Base-by-base conservation (phyloP, 1,139 yeast species). In the Taphrina deformans region DNA sequence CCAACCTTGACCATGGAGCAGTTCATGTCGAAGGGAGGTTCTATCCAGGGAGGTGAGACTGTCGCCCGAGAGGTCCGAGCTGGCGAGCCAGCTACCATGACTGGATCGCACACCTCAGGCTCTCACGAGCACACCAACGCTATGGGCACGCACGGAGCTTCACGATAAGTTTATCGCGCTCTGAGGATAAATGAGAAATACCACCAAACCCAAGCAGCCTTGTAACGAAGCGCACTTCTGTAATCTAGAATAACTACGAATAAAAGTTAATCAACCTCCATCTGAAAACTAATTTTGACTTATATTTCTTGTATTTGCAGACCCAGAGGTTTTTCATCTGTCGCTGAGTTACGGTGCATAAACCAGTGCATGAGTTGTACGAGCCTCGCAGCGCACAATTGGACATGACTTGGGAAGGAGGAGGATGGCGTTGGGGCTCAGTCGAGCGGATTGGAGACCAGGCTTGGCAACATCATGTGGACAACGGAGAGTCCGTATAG, bases 51-150 rank as follows among this genome's bases (percentile, higher is more conserved):
- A 24, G 59, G 65, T n/a, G 59, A 61, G 65, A 61, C 59, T 26
- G 59, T 61, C 29, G 59, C 59, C 14, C 59, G 65, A 6, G 65
- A 61, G 38, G 52, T 44, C 26, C 65, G 59, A 41, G 31, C 59
- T n/a, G 65, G 59, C 44, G 65, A 52, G 59, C 65, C 65, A 16
- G 56, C 55, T 27, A 59, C 63, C 26, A 51, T 59, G 50, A 52
- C 55, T 41, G 56, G 63, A 24, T 48, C 56, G 31, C 63, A 59
- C 63, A 51, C 55, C 21, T 35, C 50, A 10, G 63, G 63, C 14
- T 10, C 51, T 35, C 45, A 59, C 56, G 46, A 48, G 56, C 63
- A 59, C 63, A 59, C 63, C 33, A 29, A 38, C 31, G 63, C 63
- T 14, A 24, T 59, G 21, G 63, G 63, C 3, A 59, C 63, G 16